Evolutionary conservation across 1,139 yeast species (phyloP), one percentile per base, ranked within the genome.

Genomic region (Blastobotrys persicus): DNA sequence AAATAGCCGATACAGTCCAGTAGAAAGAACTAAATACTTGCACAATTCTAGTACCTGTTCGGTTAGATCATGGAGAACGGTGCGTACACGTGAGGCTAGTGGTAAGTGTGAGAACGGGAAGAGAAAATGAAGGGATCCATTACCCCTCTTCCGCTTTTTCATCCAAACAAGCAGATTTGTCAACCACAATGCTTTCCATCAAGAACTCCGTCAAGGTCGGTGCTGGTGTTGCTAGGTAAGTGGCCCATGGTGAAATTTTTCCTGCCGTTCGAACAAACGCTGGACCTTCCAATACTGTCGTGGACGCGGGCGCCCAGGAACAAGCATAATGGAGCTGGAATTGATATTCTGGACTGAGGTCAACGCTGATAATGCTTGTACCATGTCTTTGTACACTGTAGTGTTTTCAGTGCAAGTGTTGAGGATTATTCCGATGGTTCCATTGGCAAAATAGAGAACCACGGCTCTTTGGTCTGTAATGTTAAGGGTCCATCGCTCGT

Each of bases 151-250:
- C 9, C 28, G 28, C 28, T 23, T 23, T 23, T 23, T 23, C 28
- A 23, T 23, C 28, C 28, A 23, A 37, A 37, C 11, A 18, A 23
- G 11, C 20, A 12, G 16, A 37, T 7, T 37, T 23, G 11, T 12
- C 32, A 41, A 13, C 28, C 31, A 46, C 17, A 13, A 46, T 46
- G 49, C 39, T 46, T 20, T 42, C 49, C 23, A 46, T 46, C 34
- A 34, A 34, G 12, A n/a, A 13, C 17, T n/a, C 39, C 19, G 12
- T 34, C 17, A 34, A 17, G 17, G 17, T 20, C 17, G 39, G 39
- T 34, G 13, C 39, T 34, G 17, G 17, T 9, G 19, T 17, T 14
- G 39, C 39, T 20, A 34, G 39, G 39, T 34, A 34, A 34, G 39
- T 34, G 4, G 14, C 12, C 9, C 16, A 32, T n/a, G 35, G 16